These are phyloP conservation scores for Celoporthe dispersa DNA, from an alignment of 2,329 filamentous ascomycete species.

Conservation along the genomic window DNA sequence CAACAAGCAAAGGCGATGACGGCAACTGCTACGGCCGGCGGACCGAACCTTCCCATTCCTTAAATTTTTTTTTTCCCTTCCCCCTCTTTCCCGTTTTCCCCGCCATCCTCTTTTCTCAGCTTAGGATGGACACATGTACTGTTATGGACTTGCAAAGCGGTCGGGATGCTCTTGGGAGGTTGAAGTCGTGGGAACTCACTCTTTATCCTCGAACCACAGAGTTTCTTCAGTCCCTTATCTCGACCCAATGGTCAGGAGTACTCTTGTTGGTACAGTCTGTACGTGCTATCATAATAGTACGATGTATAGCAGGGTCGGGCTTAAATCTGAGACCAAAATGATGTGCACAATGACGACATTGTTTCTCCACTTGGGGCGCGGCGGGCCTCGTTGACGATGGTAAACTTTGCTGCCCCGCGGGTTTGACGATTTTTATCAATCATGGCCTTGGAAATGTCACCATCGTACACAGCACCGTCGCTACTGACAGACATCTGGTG, in stretches of 20 bases:
- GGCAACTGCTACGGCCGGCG: neutral
- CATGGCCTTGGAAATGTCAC: neutral
- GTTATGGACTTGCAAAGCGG: neutral
- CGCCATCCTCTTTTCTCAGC: neutral
- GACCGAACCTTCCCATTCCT: slow-evolving; percentile 15
- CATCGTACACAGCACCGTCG: too few species aligned
- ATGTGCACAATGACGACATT: slow-evolving; percentile 26
- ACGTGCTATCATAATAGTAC: neutral
- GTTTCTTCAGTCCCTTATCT: neutral
- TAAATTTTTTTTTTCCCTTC: neutral
- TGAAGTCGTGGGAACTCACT: neutral
- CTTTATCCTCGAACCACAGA: neutral
- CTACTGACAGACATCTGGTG: too few species aligned
- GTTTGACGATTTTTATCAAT: neutral
- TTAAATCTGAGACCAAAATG: slow-evolving; percentile 12
- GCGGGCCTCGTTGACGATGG: neutral
- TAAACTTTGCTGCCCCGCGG: neutral
- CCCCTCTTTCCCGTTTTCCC: neutral
- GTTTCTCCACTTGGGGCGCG: slow-evolving; percentile 4
- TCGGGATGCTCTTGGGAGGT: neutral
- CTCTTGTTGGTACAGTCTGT: neutral
- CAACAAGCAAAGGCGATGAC: neutral
- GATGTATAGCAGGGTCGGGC: slow-evolving; percentile 9
- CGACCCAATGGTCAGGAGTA: neutral
- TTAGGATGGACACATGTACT: neutral